Percentiles rank a stretch among this genome's conserved stretches.
Conservation (phyloP, 2,329 filamentous ascomycete species). For the Microsporum audouinii region DNA sequence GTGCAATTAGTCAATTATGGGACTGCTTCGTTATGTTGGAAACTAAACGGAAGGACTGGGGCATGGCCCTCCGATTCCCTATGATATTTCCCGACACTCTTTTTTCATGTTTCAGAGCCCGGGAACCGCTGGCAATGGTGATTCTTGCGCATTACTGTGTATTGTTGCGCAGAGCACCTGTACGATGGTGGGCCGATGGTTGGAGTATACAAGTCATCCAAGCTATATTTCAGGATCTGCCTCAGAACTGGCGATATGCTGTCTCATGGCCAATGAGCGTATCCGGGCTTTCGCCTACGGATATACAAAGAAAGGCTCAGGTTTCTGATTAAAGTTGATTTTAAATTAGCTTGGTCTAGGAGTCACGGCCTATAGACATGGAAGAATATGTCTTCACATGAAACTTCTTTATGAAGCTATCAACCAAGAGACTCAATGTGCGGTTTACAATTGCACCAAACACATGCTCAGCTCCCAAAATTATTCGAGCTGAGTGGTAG, state of each 20-base stretch:
- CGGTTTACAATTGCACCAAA: no score
- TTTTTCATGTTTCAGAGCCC: slow-evolving; percentile 22
- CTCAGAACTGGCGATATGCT: slow-evolving; percentile 8
- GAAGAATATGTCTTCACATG: no score
- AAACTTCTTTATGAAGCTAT: no score
- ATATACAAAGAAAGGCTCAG: neutral
- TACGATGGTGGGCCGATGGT: slow-evolving; percentile 16
- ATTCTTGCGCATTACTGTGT: slow-evolving; percentile 31
- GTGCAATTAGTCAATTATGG: slow-evolving; percentile 11
- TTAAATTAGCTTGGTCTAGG: no score
- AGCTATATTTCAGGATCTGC: slow-evolving; percentile 7
- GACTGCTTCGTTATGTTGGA: slow-evolving; percentile 14
- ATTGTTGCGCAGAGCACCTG: slow-evolving; percentile 17
- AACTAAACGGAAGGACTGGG: slow-evolving; percentile 13
- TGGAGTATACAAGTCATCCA: slow-evolving; percentile 13
- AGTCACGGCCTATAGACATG: no score
- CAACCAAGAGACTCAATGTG: no score
- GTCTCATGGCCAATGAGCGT: slow-evolving; percentile 13
- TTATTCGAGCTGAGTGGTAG: no score
- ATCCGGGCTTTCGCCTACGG: neutral
- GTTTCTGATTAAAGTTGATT: neutral
- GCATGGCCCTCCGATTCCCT: slow-evolving; percentile 12
- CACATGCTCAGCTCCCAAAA: no score
- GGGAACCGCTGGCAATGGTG: slow-evolving; percentile 25
- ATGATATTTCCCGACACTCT: slow-evolving; percentile 14